Evolutionary conservation across 2,329 filamentous ascomycete genomes (phyloP).

Genomic region (Mycocentrospora acerina): DNA sequence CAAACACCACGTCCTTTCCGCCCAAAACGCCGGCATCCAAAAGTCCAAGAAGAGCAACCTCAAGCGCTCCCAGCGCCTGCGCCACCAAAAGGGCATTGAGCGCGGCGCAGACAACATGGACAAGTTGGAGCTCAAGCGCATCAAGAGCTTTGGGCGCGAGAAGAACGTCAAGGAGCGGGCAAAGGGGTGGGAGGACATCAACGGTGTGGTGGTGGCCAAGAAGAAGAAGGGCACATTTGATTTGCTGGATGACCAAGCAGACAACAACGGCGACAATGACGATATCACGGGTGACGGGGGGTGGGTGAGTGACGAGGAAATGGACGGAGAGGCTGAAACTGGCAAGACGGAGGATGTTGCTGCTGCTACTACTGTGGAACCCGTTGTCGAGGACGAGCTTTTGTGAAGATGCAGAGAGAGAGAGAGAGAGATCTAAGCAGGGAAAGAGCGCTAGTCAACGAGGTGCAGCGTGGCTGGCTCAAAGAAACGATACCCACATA

Average conservation of each 20-base stretch:
- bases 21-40: conserved; percentile 72
- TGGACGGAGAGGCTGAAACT: conserved; percentile 1
- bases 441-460: neutral
- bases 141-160: conserved; percentile 53
- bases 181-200: conserved; percentile 44
- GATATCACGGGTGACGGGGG: conserved; percentile 36
- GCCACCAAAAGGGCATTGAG: conserved; percentile 52
- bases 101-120: conserved; percentile 57
- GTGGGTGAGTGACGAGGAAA: conserved; percentile 26
- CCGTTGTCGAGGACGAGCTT: conserved; percentile 28
- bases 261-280: conserved; percentile 16
- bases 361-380: neutral
- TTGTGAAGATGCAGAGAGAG: conserved; percentile 3
- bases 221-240: conserved; percentile 22
- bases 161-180: conserved; percentile 53
- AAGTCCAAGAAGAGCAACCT: conserved; percentile 55
- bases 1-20: conserved; percentile 61
- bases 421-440: neutral
- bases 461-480: no score
- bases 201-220: conserved; percentile 23
- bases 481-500: conserved; percentile 16
- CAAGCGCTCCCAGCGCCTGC: conserved; percentile 55
- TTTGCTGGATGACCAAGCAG: conserved; percentile 11
- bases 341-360: conserved; percentile 7
- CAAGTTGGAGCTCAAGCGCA: conserved; percentile 57